phyloP scores from a whole-genome alignment of 306 rosid genomes.

The Cicer arietinum region DNA sequence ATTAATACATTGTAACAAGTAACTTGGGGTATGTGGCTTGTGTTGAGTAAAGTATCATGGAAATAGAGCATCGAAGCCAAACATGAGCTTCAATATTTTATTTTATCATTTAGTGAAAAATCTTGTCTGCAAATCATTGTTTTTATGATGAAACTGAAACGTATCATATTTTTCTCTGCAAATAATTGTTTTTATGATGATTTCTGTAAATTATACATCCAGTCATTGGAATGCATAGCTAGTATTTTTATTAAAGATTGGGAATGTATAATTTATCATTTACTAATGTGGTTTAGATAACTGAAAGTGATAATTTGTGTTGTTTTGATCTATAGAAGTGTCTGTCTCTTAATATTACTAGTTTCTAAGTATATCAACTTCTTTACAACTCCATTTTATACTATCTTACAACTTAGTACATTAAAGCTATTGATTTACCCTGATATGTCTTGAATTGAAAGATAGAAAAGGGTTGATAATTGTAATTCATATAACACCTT shows the following conservation, averaged over 20 bases:
- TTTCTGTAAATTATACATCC: slow-evolving; percentile 34
- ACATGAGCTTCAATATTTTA: slow-evolving; percentile 48
- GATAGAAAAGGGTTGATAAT: slow-evolving; percentile 15
- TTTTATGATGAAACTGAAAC: slow-evolving; percentile 7
- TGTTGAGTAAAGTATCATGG: slow-evolving; percentile 37
- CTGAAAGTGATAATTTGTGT: background rate
- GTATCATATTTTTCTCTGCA: background rate
- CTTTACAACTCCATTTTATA: too few relatives aligned
- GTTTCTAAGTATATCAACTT: too few relatives aligned
- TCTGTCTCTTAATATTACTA: background rate
- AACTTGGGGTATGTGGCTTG: slow-evolving; percentile 47
- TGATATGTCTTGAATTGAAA: slow-evolving; percentile 8
- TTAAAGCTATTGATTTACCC: slow-evolving; percentile 7
- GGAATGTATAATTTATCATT: background rate
- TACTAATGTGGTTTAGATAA: background rate
- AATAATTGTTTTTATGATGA: background rate
- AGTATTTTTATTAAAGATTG: too few relatives aligned
- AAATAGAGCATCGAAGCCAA: slow-evolving; percentile 46
- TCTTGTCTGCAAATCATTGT: slow-evolving; percentile 33
- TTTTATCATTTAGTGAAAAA: slow-evolving; percentile 37
- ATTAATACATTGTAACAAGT: slow-evolving; percentile 49
- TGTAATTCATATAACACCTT: slow-evolving; percentile 25
- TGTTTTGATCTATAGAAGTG: background rate
- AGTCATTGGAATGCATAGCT: slow-evolving; percentile 10
- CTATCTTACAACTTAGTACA: background rate